A percentile compares a stretch with the other conserved stretches of the same genome.
These are phyloP conservation scores for Lippia alba DNA, from an alignment of 305 asterid species.

Conservation along the genomic window DNA sequence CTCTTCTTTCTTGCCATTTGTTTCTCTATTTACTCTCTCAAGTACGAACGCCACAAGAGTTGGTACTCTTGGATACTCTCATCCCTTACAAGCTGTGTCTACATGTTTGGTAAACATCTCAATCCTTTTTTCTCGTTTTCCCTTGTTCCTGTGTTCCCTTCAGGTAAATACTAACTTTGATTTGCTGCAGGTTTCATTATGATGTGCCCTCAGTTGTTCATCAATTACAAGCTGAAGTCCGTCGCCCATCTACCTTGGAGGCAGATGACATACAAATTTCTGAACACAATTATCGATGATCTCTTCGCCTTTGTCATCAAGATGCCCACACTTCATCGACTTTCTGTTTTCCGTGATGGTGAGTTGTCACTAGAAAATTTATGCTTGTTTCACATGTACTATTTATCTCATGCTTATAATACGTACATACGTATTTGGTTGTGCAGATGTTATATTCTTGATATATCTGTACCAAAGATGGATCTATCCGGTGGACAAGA, in stretches of 20 bases:
- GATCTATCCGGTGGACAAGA: conserved; percentile 89
- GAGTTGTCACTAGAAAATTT: conserved; percentile 40
- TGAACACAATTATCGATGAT: conserved; percentile 94
- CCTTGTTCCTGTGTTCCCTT: conserved; percentile 8
- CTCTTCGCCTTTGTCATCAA: conserved; percentile 96
- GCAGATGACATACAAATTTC: conserved; percentile 97
- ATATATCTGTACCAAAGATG: conserved; percentile 88
- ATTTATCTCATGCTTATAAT: background rate
- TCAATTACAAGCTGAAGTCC: conserved; percentile 90
- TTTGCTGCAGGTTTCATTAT: conserved; percentile 81
- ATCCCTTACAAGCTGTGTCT: conserved; percentile 96
- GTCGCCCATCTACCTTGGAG: conserved; percentile 99
- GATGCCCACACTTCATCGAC: conserved; percentile 95
- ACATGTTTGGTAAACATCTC: conserved; percentile 87
- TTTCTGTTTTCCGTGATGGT: conserved; percentile 99
- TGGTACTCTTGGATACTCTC: conserved; percentile 99
- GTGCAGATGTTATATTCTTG: conserved; percentile 93
- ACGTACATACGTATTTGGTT: conserved; percentile 11
- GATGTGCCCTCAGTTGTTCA: conserved; percentile 99
- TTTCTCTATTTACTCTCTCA: conserved; percentile 83
- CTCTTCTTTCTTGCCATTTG: conserved; percentile 77
- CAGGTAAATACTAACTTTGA: background rate
- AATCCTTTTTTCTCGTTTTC: background rate
- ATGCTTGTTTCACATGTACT: background rate
- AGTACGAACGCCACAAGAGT: conserved; percentile 94